phyloP scores from a whole-genome alignment of 257 asterid genomes.

The Gentiana straminea region DNA sequence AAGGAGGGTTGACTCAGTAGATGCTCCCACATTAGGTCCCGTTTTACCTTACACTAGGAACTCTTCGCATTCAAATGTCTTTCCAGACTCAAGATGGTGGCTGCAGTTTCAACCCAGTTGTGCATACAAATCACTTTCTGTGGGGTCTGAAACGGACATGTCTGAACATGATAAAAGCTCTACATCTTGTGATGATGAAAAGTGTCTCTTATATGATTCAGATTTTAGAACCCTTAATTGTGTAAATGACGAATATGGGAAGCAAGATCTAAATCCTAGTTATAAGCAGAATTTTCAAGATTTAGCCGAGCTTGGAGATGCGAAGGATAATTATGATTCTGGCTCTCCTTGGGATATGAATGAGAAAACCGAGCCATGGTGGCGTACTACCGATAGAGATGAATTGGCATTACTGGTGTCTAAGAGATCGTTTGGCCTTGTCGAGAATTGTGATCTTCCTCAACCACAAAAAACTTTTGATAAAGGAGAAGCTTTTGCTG shows the following conservation, averaged over 20 bases:
- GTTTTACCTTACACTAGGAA: constrained; percentile 26
- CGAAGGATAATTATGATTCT: constrained; percentile 21
- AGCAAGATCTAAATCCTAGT: constrained; percentile 11
- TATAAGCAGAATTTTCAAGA: constrained; percentile 13
- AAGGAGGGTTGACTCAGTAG: constrained; percentile 25
- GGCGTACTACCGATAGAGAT: constrained; percentile 71
- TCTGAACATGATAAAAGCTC: constrained; percentile 15
- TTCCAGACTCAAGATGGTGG: constrained; percentile 86
- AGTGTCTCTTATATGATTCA: constrained; percentile 19
- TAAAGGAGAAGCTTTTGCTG: constrained; percentile 24
- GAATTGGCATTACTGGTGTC: constrained; percentile 72
- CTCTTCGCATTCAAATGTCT: constrained; percentile 40
- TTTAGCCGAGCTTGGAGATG: constrained; percentile 12
- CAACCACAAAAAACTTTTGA: constrained; percentile 36
- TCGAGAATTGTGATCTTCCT: constrained; percentile 93
- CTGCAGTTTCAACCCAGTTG: constrained; percentile 48
- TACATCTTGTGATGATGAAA: constrained; percentile 15
- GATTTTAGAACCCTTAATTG: constrained; percentile 12
- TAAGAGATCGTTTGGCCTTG: constrained; percentile 36
- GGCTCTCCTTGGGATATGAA: constrained; percentile 39
- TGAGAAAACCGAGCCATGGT: constrained; percentile 57
- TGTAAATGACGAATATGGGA: constrained; percentile 16
- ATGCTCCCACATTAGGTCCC: constrained; percentile 19
- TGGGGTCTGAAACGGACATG: constrained; percentile 22
- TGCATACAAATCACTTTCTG: constrained; percentile 20